Percentiles rank a stretch among this genome's conserved stretches.
Evolutionary conservation across 495 filamentous ascomycete species (phyloP).

Genomic region (Aspergillus taichungensis): DNA sequence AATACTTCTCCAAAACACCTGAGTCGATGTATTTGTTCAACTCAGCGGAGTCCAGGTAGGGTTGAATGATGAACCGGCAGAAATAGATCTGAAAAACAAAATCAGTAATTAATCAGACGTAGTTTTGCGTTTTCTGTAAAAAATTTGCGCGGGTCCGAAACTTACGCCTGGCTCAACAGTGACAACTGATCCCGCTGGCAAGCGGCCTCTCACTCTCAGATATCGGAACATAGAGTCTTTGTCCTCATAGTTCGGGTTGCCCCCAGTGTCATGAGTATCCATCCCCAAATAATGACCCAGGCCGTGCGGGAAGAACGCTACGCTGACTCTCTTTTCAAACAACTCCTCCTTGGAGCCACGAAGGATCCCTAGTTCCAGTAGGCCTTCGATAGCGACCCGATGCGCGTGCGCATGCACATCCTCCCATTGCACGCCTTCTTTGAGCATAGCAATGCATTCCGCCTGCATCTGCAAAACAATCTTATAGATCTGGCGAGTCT

Average conservation of each 20-base stretch:
- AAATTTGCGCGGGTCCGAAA: not conserved
- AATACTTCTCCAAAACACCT: constrained; percentile 68
- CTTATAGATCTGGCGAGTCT: constrained; percentile 73
- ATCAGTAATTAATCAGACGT: constrained; percentile 3
- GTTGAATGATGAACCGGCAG: constrained; percentile 84
- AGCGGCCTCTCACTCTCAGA: constrained; percentile 65
- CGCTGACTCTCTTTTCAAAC: constrained; percentile 61
- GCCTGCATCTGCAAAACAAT: constrained; percentile 82
- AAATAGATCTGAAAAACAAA: constrained; percentile 65
- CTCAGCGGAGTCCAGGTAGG: constrained; percentile 61
- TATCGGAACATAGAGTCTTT: constrained; percentile 78
- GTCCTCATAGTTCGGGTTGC: constrained; percentile 78
- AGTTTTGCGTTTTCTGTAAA: not conserved
- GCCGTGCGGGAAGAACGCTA: constrained; percentile 88
- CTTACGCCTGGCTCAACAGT: constrained; percentile 85
- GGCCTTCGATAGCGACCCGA: constrained; percentile 68
- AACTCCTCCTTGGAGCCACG: constrained; percentile 60
- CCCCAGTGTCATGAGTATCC: constrained; percentile 91
- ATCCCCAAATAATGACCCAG: constrained; percentile 88
- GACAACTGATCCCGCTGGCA: constrained; percentile 71
- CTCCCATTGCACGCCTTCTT: constrained; percentile 76
- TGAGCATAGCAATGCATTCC: constrained; percentile 62
- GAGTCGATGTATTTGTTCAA: constrained; percentile 66
- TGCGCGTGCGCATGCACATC: constrained; percentile 73
- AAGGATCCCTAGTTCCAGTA: constrained; percentile 69